Percentiles rank a stretch among this genome's conserved stretches.
phyloP scores from a whole-genome alignment of 495 filamentous ascomycete species.

The Neurospora pannonica region DNA sequence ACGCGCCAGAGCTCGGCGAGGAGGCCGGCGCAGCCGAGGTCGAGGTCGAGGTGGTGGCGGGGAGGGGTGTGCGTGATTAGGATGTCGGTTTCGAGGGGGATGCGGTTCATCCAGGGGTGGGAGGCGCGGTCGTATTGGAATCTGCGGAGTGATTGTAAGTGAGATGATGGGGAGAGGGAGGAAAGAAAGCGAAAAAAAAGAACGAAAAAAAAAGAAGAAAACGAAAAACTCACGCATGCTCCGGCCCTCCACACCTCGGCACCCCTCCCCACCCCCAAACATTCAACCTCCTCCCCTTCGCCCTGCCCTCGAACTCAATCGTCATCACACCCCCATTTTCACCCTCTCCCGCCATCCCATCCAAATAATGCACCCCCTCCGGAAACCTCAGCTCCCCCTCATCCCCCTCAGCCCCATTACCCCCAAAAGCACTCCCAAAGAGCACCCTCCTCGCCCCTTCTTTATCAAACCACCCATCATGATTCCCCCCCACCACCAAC shows the following conservation, averaged over 20 bases:
- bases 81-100: conserved; percentile 71
- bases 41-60: conserved; percentile 67
- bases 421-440: no score
- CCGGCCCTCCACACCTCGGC: conserved; percentile 38
- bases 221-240: conserved; percentile 46
- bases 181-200: not conserved
- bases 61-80: conserved; percentile 71
- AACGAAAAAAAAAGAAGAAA: not conserved
- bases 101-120: conserved; percentile 38
- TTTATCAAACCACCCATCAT: conserved; percentile 72
- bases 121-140: conserved; percentile 36
- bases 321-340: conserved; percentile 34
- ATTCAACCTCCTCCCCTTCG: conserved; percentile 36
- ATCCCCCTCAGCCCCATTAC: conserved; percentile 23
- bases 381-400: conserved; percentile 30
- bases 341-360: conserved; percentile 34
- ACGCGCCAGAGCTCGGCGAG: conserved; percentile 70
- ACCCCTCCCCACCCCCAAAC: conserved; percentile 46
- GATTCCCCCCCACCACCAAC: conserved; percentile 78
- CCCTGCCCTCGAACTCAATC: conserved; percentile 34
- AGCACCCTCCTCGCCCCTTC: conserved; percentile 25
- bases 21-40: conserved; percentile 66
- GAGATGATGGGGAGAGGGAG: not conserved
- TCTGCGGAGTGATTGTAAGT: conserved; percentile 11
- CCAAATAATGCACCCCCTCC: conserved; percentile 41